phyloP scores from a whole-genome alignment of 352 stramenopile species.

The Pythium myriotylum region DNA sequence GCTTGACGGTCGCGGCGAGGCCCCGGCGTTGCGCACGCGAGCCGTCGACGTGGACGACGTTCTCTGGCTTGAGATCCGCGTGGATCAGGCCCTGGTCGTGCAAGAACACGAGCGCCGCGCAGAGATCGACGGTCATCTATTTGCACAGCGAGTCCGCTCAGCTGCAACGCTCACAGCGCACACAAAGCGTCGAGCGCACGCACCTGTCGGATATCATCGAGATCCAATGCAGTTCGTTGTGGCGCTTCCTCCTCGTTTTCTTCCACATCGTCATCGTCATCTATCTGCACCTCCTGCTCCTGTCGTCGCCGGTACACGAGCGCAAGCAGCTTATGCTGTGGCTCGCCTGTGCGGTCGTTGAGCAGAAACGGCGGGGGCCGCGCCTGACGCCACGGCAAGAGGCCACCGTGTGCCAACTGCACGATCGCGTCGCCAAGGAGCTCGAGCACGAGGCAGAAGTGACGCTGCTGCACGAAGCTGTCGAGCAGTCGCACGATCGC shows the following conservation, averaged over 20 bases:
- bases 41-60: slow-evolving; percentile 37
- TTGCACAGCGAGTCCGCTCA: too few species aligned
- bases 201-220: slow-evolving; percentile 47
- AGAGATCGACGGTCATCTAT: slow-evolving; percentile 65
- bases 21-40: neutral
- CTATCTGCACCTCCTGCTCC: neutral
- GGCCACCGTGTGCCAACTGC: slow-evolving; percentile 92
- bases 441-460: slow-evolving; percentile 74
- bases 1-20: slow-evolving; percentile 36
- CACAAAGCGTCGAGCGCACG: too few species aligned
- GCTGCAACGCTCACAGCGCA: too few species aligned
- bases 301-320: slow-evolving; percentile 52
- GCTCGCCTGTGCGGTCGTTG: slow-evolving; percentile 80
- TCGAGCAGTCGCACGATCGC: slow-evolving; percentile 61
- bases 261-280: neutral
- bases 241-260: neutral
- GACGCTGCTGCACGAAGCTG: slow-evolving; percentile 54
- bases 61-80: slow-evolving; percentile 79
- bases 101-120: slow-evolving; percentile 60
- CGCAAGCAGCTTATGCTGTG: slow-evolving; percentile 67
- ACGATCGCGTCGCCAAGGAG: slow-evolving; percentile 83
- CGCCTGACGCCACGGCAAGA: slow-evolving; percentile 82
- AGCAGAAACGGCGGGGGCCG: slow-evolving; percentile 70
- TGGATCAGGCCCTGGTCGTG: slow-evolving; percentile 70
- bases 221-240: slow-evolving; percentile 26